A percentile compares a stretch with the other conserved stretches of the same genome.
Evolutionary conservation across 805 yeast genomes (phyloP).

Genomic region (Cyberlindnera suaveolens): DNA sequence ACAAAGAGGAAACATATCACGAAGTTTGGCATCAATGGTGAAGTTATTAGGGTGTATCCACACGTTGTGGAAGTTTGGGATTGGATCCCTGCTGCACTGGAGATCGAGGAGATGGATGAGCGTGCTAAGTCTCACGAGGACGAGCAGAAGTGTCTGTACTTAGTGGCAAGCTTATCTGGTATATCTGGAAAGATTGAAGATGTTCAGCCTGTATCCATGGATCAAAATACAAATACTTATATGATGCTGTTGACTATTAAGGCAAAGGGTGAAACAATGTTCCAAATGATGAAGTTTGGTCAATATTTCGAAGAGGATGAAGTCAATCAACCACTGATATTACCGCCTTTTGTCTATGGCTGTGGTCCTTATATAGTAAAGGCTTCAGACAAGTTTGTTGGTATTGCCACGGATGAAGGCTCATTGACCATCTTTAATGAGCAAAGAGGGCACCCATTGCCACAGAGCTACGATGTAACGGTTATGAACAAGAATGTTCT

Average conservation of each 20-base stretch:
- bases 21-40: conserved; percentile 35
- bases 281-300: conserved; percentile 16
- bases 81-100: conserved; percentile 27
- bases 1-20: conserved; percentile 8
- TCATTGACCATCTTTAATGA: conserved; percentile 22
- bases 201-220: conserved; percentile 21
- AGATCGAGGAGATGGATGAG: conserved; percentile 9
- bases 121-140: conserved; percentile 14
- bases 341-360: conserved; percentile 25
- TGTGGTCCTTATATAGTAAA: conserved; percentile 19
- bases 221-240: conserved; percentile 20
- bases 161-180: conserved; percentile 22
- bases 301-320: conserved; percentile 13
- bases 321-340: conserved; percentile 11
- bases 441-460: conserved; percentile 10
- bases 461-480: conserved; percentile 13
- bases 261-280: conserved; percentile 7
- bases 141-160: conserved; percentile 13
- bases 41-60: conserved; percentile 25
- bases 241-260: conserved; percentile 9
- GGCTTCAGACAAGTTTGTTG: conserved; percentile 17
- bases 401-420: conserved; percentile 26
- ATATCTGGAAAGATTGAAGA: conserved; percentile 17
- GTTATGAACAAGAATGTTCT: conserved; percentile 32
- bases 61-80: conserved; percentile 34